Evolutionary conservation across 805 yeast species (phyloP), one percentile per base, ranked within the genome.

Genomic region (Danielia oregonensis): DNA sequence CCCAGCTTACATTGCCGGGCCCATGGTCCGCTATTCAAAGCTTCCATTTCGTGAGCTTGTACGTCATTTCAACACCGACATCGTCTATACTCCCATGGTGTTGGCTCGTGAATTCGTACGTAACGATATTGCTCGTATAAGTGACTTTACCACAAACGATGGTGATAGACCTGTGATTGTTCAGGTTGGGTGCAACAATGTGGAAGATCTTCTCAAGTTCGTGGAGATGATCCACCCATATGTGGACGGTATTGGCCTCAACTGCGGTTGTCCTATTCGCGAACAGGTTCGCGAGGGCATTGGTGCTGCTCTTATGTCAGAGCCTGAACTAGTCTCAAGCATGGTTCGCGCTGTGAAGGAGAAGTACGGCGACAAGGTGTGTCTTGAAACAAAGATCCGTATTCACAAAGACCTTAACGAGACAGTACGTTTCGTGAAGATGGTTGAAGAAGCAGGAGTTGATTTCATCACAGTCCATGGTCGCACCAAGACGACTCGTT

Each of bases 1-100:
- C 28, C 70, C 71, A 3, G 69, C 65, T 1, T 58, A 52, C 32
- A 51, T 67, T 10, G 72, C 70, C 4, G 98, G 97, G 0, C 98
- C 98, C 4, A 93, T 93, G 98, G 98, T 93, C 1, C 68, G 98
- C 33, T 93, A 93, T 65, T 86, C 96, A 1, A 91, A 93, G 57
- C 71, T 93, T 27, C 96, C 97, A 3, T 91, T 93, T 53, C 70
- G 98, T 33, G 85, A 86, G 39, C 65, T 86, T 5, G 79, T 65
- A 5, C 52, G 96, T 21, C 79, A 79, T 24, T 86, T 79, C 55
- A 68, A 74, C 35, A 77, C 81, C 29, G 95, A 88, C 54, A 80
- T 91, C 6, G 94, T 87, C 3, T 89, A 93, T 54, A 78, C 95
- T 0, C 98, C 98, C 7, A 93, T 93, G 98, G 89, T 93, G 26